These are phyloP conservation scores for Fusarium lateritium DNA, from an alignment of 2,329 filamentous ascomycete species.

Conservation along the genomic window DNA sequence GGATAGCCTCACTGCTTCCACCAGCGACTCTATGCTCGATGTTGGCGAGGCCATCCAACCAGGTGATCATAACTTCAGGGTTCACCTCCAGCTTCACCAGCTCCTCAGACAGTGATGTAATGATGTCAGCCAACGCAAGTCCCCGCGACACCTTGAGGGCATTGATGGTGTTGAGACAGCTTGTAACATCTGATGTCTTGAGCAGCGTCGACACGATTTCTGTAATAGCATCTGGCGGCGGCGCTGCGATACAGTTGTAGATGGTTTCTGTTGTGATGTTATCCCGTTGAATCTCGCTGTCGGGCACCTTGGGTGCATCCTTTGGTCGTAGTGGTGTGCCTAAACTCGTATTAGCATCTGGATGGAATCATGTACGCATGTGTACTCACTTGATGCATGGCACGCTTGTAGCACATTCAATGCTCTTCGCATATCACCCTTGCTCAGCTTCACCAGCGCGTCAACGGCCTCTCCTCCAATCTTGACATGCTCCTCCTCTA, in stretches of 20 bases:
- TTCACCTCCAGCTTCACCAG: slow-evolving; percentile 86
- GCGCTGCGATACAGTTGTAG: slow-evolving; percentile 97
- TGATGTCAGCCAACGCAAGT: slow-evolving; percentile 91
- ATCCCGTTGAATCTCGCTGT: slow-evolving; percentile 80
- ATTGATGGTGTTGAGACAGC: slow-evolving; percentile 89
- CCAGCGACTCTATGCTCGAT: slow-evolving; percentile 93
- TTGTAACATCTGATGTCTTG: slow-evolving; percentile 87
- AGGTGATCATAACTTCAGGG: slow-evolving; percentile 88
- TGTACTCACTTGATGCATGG: slow-evolving; percentile 84
- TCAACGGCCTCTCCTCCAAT: slow-evolving; percentile 87
- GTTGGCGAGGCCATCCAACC: slow-evolving; percentile 91
- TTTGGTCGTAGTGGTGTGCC: slow-evolving; percentile 77
- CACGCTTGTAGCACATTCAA: slow-evolving; percentile 97
- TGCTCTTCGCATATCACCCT: slow-evolving; percentile 95
- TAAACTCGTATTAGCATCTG: slow-evolving; percentile 50
- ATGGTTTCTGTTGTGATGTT: slow-evolving; percentile 90
- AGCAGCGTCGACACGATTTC: slow-evolving; percentile 89
- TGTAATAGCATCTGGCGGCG: slow-evolving; percentile 88
- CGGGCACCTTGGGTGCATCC: slow-evolving; percentile 70
- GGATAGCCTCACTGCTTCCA: slow-evolving; percentile 87
- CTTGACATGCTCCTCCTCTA: slow-evolving; percentile 87
- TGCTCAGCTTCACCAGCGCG: slow-evolving; percentile 87
- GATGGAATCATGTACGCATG: slow-evolving; percentile 3
- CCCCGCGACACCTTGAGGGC: slow-evolving; percentile 88
- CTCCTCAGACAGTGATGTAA: slow-evolving; percentile 88